A percentile compares a stretch with the other conserved stretches of the same genome.
phyloP scores from a whole-genome alignment of 371 early-diverging fungal species.

The Massospora cicadina region DNA sequence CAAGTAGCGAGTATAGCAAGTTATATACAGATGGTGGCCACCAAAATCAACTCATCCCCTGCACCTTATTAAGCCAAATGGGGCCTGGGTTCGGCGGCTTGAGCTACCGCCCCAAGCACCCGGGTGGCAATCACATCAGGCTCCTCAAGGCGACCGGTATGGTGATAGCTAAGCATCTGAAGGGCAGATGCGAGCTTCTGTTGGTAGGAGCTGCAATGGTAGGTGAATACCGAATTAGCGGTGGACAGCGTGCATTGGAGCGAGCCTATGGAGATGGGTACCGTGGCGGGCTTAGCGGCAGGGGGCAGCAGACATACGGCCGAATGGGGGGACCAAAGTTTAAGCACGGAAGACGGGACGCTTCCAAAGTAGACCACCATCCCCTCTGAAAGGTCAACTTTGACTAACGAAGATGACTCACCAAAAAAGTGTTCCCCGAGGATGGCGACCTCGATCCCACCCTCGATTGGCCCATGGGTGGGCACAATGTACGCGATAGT shows the following conservation, averaged over 20 bases:
- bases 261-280: conserved; percentile 32
- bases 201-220: neutral
- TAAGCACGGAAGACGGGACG: conserved; percentile 30
- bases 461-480: conserved; percentile 57
- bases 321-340: conserved; percentile 54
- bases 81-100: no score
- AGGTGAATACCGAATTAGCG: neutral
- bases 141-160: neutral
- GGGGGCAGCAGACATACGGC: conserved; percentile 73
- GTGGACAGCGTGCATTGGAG: neutral
- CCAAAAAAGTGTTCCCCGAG: conserved; percentile 54
- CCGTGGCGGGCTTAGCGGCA: conserved; percentile 47
- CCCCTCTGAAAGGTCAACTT: conserved; percentile 18
- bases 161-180: neutral
- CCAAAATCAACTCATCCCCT: no score
- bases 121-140: neutral
- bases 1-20: no score
- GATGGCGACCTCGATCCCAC: conserved; percentile 70
- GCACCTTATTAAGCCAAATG: no score
- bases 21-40: no score
- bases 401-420: conserved; percentile 10
- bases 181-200: neutral
- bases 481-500: conserved; percentile 44
- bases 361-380: conserved; percentile 40
- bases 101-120: neutral